These are phyloP conservation scores for Psilocybe cubensis DNA, from an alignment of 768 basidiomycete species.

Conservation along the genomic window DNA sequence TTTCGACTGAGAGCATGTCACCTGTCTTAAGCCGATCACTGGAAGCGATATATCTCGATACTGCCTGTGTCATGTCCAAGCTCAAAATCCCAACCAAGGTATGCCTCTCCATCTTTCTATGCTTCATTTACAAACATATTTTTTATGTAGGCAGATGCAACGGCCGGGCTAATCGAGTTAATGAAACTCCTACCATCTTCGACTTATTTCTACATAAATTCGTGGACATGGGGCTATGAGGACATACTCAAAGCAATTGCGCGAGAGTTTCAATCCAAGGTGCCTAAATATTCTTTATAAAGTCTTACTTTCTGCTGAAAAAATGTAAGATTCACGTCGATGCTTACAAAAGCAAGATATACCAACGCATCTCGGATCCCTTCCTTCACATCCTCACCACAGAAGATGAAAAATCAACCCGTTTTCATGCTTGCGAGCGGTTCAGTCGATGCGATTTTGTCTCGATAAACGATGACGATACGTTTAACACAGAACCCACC, in stretches of 20 bases:
- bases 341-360: constrained; percentile 81
- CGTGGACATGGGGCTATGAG: constrained; percentile 98
- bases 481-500: constrained; percentile 31
- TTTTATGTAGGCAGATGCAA: constrained; percentile 61
- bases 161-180: constrained; percentile 66
- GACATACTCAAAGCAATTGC: constrained; percentile 82
- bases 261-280: constrained; percentile 64
- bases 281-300: constrained; percentile 27
- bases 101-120: neutral
- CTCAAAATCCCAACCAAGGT: constrained; percentile 66
- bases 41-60: constrained; percentile 85
- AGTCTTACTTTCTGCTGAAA: neutral
- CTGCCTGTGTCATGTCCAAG: constrained; percentile 62
- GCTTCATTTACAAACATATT: neutral
- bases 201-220: constrained; percentile 85
- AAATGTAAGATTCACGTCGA: constrained; percentile 80
- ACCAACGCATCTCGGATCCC: constrained; percentile 58
- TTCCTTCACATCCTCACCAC: constrained; percentile 65
- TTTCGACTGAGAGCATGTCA: neutral
- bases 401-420: constrained; percentile 59
- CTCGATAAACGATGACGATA: constrained; percentile 39
- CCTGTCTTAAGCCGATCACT: constrained; percentile 45
- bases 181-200: constrained; percentile 67
- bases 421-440: constrained; percentile 95
- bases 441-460: constrained; percentile 74